phyloP scores from a whole-genome alignment of 176 grass and related monocot species.

The Juncus effusus region DNA sequence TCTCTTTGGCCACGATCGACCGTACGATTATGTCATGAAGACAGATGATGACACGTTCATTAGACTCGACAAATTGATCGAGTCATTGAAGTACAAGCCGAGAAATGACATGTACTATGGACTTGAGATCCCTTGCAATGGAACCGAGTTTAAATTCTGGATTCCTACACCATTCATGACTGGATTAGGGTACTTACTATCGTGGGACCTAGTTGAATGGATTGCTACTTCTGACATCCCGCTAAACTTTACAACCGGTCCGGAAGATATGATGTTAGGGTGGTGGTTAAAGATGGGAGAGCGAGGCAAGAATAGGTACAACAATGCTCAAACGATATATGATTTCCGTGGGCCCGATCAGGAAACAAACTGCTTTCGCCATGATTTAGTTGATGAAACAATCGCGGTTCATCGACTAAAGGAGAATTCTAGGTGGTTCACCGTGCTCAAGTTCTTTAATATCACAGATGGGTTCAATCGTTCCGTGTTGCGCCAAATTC shows the following conservation, averaged over 20 bases:
- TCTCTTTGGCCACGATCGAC: background rate
- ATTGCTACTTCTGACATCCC: too few species aligned
- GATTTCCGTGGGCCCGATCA: slow-evolving; percentile 33
- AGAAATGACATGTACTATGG: slow-evolving; percentile 61
- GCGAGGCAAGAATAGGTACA: slow-evolving; percentile 29
- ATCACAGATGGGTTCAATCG: slow-evolving; percentile 22
- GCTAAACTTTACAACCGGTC: background rate
- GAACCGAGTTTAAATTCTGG: slow-evolving; percentile 43
- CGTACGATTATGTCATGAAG: slow-evolving; percentile 83
- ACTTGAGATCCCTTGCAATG: slow-evolving; percentile 61
- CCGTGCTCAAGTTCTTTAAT: slow-evolving; percentile 45
- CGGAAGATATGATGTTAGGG: background rate
- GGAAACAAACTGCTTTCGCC: too few species aligned
- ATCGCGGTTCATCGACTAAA: too few species aligned
- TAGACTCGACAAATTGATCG: slow-evolving; percentile 23
- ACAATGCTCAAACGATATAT: slow-evolving; percentile 53
- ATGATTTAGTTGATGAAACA: too few species aligned
- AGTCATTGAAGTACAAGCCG: slow-evolving; percentile 31
- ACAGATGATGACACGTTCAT: slow-evolving; percentile 74
- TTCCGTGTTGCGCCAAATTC: slow-evolving; percentile 35
- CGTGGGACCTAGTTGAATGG: slow-evolving; percentile 58
- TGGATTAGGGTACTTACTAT: slow-evolving; percentile 72
- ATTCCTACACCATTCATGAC: slow-evolving; percentile 79
- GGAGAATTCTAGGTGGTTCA: too few species aligned
- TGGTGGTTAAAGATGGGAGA: slow-evolving; percentile 31